Evolutionary conservation across 75 land plant species (phyloP).

Genomic region (Isoetes taiwanensis): DNA sequence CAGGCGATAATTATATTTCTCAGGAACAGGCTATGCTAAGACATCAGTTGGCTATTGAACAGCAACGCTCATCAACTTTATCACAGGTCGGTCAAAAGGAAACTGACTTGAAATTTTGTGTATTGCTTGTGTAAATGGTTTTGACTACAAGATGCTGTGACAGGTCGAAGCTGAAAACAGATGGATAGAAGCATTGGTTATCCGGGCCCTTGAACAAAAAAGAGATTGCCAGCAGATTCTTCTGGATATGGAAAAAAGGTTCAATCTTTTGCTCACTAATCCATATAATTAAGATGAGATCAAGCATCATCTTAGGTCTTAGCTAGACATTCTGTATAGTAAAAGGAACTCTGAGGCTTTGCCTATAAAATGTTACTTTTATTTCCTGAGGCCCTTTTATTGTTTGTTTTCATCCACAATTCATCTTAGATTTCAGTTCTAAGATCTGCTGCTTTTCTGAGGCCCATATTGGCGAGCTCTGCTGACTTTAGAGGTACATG

Average conservation of each 20-base stretch:
- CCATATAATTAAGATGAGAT: too few relatives aligned
- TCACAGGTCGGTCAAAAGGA: conserved; percentile 11
- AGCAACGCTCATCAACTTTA: conserved; percentile 13
- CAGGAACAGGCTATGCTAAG: conserved; percentile 20
- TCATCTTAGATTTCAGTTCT: too few relatives aligned
- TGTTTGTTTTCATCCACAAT: too few relatives aligned
- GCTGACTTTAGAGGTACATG: too few relatives aligned
- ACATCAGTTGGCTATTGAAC: conserved; percentile 21
- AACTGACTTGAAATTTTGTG: not conserved
- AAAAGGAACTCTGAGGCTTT: too few relatives aligned
- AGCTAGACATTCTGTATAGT: too few relatives aligned
- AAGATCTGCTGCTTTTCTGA: too few relatives aligned
- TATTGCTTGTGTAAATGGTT: not conserved
- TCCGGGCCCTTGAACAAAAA: conserved; percentile 21
- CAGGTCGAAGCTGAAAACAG: conserved; percentile 31
- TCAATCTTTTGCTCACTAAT: conserved; percentile 9
- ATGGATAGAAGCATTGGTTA: conserved; percentile 17
- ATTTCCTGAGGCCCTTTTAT: too few relatives aligned
- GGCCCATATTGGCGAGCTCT: too few relatives aligned
- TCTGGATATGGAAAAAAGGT: conserved; percentile 16
- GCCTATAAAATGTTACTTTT: too few relatives aligned
- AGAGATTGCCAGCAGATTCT: conserved; percentile 12
- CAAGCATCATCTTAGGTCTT: too few relatives aligned
- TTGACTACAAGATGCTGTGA: not conserved
- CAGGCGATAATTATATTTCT: not conserved